These are phyloP conservation scores for Leishmania gerbilli DNA, from an alignment of 208 protist genomes.

Conservation along the genomic window DNA sequence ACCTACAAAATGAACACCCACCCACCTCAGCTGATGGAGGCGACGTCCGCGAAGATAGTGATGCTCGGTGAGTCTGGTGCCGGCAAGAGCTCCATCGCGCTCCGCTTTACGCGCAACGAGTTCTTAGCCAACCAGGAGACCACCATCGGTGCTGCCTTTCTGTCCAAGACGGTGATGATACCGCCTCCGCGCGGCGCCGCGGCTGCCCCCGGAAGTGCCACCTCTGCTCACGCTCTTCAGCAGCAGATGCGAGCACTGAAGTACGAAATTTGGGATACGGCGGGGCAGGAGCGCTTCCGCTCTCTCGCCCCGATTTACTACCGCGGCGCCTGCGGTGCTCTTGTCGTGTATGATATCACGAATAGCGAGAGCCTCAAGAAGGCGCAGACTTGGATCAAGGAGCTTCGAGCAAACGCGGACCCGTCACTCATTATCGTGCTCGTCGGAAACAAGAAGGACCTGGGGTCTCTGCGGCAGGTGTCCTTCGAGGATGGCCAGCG, in stretches of 20 bases:
- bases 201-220: constrained; percentile 13
- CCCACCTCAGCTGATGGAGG: constrained; percentile 36
- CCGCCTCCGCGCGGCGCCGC: constrained; percentile 29
- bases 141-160: constrained; percentile 89
- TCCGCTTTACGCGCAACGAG: constrained; percentile 88
- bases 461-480: constrained; percentile 89
- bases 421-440: constrained; percentile 93
- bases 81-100: constrained; percentile 88
- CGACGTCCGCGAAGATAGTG: constrained; percentile 83
- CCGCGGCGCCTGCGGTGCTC: constrained; percentile 86
- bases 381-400: constrained; percentile 97
- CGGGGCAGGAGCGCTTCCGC: constrained; percentile 92
- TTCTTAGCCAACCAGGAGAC: constrained; percentile 84
- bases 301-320: constrained; percentile 94
- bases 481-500: constrained; percentile 67
- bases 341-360: constrained; percentile 99
- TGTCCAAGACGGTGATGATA: constrained; percentile 79
- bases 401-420: constrained; percentile 92
- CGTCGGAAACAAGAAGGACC: constrained; percentile 97
- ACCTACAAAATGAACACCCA: constrained; percentile 16
- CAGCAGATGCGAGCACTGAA: constrained; percentile 57
- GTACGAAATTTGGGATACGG: constrained; percentile 93
- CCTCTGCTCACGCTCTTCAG: constrained; percentile 10
- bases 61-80: constrained; percentile 89
- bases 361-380: constrained; percentile 93